Conservation (phyloP, 805 yeast genomes). For the Candida lessepsii region DNA sequence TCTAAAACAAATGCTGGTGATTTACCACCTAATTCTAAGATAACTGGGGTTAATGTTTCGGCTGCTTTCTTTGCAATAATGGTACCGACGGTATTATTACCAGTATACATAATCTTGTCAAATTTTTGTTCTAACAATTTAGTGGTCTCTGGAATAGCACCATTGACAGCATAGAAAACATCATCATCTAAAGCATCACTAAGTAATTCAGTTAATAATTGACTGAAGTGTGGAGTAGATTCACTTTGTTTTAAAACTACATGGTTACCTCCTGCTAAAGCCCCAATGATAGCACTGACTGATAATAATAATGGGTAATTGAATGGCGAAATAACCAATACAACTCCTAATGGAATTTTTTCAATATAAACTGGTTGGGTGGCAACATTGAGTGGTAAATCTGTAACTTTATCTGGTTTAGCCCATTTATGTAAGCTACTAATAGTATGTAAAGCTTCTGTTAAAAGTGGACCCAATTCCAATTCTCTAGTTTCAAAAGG, state of each 20-base stretch:
- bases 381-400: constrained; percentile 34
- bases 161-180: constrained; percentile 65
- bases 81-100: constrained; percentile 72
- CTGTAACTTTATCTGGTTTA: constrained; percentile 45
- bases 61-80: constrained; percentile 80
- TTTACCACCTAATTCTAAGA: constrained; percentile 90
- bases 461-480: constrained; percentile 52
- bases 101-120: constrained; percentile 87
- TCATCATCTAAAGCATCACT: constrained; percentile 52
- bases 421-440: constrained; percentile 60
- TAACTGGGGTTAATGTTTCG: constrained; percentile 74
- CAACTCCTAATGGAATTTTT: constrained; percentile 56
- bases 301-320: constrained; percentile 73
- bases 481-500: constrained; percentile 57
- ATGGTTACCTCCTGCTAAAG: constrained; percentile 82
- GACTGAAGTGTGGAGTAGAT: constrained; percentile 59
- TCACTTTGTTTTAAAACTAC: constrained; percentile 80
- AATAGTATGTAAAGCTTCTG: constrained; percentile 61
- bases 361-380: constrained; percentile 33
- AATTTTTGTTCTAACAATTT: constrained; percentile 58
- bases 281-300: constrained; percentile 68
- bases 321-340: constrained; percentile 74
- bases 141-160: constrained; percentile 65
- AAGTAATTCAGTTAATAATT: constrained; percentile 55
- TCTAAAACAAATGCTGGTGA: constrained; percentile 75